Evolutionary conservation across 768 basidiomycete species (phyloP).

Genomic region (Leccinum subtestaceum): DNA sequence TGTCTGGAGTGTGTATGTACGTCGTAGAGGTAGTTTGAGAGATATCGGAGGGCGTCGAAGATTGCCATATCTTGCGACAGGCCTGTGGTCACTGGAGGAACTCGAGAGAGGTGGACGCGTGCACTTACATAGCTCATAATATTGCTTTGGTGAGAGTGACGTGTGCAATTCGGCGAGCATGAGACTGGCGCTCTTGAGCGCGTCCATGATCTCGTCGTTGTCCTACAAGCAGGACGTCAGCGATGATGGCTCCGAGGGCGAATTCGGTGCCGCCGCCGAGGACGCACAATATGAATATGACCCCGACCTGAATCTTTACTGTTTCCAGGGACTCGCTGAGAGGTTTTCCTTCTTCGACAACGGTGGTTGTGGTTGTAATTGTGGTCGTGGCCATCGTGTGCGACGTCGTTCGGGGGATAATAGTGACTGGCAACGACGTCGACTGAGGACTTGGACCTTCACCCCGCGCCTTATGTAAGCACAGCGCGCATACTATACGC

Average conservation of each 20-base stretch:
- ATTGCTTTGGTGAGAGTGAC: conserved; percentile 92
- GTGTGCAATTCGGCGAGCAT: conserved; percentile 97
- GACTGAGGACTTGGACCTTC: conserved; percentile 1
- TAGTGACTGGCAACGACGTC: not conserved
- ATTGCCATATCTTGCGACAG: conserved; percentile 87
- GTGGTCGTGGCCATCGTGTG: conserved; percentile 24
- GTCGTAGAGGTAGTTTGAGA: conserved; percentile 95
- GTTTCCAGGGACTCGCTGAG: conserved; percentile 82
- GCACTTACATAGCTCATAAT: conserved; percentile 91
- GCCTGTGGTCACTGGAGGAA: not conserved
- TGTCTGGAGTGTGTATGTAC: conserved; percentile 90
- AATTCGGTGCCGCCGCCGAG: not conserved
- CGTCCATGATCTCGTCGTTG: conserved; percentile 97
- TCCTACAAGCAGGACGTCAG: conserved; percentile 49
- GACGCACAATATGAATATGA: conserved; percentile 45
- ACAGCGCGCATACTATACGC: not conserved
- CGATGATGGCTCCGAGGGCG: not conserved
- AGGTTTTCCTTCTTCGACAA: conserved; percentile 75
- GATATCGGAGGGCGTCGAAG: conserved; percentile 92
- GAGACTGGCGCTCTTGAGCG: conserved; percentile 91
- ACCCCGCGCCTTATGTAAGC: conserved; percentile 19
- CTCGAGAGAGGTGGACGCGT: not conserved
- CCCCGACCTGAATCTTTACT: conserved; percentile 88
- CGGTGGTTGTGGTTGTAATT: conserved; percentile 27
- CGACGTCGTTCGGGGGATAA: conserved; percentile 4